phyloP scores from a whole-genome alignment of 768 basidiomycete genomes.

The Zangia roseola region DNA sequence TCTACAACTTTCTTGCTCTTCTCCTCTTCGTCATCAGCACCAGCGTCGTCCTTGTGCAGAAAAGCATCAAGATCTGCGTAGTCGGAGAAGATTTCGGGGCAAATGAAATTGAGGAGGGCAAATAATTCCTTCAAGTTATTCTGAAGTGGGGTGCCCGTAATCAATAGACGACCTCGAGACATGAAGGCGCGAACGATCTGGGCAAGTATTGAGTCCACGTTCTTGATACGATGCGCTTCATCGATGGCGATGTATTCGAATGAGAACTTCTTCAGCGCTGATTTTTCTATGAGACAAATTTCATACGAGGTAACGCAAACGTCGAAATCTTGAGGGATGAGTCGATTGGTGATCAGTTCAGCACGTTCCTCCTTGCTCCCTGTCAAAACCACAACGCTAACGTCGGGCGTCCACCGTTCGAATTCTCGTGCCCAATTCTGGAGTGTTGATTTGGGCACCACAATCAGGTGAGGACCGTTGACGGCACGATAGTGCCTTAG shows the following conservation, averaged over 20 bases:
- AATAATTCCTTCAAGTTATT: constrained; percentile 97
- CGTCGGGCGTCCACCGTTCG: constrained; percentile 84
- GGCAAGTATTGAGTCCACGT: constrained; percentile 92
- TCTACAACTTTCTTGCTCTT: constrained; percentile 93
- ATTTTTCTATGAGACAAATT: constrained; percentile 93
- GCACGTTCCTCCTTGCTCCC: constrained; percentile 90
- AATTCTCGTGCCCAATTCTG: constrained; percentile 98
- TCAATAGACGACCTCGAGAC: constrained; percentile 85
- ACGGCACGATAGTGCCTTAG: constrained; percentile 53
- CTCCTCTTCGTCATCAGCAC: constrained; percentile 69
- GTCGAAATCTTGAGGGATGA: constrained; percentile 88
- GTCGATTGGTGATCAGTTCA: constrained; percentile 70
- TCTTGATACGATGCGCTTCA: constrained; percentile 99
- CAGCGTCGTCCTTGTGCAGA: constrained; percentile 81
- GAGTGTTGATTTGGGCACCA: constrained; percentile 97
- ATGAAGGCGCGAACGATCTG: constrained; percentile 93
- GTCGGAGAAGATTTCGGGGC: constrained; percentile 92
- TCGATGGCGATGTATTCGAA: constrained; percentile 99
- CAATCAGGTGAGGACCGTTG: constrained; percentile 51
- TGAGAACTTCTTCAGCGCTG: constrained; percentile 88
- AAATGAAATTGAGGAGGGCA: constrained; percentile 90
- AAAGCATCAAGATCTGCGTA: constrained; percentile 92
- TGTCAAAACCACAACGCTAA: constrained; percentile 77
- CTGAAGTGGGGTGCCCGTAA: constrained; percentile 95
- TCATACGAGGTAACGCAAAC: constrained; percentile 97